These are phyloP conservation scores for Cryphonectria naterciae DNA, from an alignment of 2,329 filamentous ascomycete genomes.

Conservation along the genomic window DNA sequence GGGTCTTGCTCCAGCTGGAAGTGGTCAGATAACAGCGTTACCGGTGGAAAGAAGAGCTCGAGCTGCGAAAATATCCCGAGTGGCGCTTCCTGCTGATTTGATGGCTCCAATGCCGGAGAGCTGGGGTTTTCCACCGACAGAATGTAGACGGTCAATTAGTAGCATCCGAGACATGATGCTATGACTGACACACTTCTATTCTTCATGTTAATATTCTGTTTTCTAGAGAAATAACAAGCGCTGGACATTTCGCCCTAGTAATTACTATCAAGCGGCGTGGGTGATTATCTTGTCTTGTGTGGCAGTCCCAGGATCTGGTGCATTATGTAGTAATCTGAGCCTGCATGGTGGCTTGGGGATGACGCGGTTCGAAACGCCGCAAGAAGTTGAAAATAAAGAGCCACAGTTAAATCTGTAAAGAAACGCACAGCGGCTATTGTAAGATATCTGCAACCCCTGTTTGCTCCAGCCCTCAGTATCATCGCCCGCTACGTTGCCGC, in stretches of 20 bases:
- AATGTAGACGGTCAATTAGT: neutral
- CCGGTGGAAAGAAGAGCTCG: constrained; percentile 47
- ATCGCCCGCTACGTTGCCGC: no score
- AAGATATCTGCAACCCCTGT: no score
- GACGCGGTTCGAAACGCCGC: no score
- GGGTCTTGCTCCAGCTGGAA: constrained; percentile 57
- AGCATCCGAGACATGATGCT: neutral
- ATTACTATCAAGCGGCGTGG: neutral
- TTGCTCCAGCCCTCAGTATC: no score
- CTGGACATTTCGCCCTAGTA: neutral
- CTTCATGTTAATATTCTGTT: neutral
- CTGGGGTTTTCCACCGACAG: no score
- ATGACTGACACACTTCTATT: neutral
- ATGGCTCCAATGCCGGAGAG: neutral
- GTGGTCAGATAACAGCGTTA: constrained; percentile 53
- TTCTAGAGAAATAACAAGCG: neutral
- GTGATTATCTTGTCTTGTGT: neutral
- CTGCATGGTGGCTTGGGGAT: no score
- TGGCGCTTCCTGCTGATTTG: constrained; percentile 10
- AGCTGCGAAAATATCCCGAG: constrained; percentile 24
- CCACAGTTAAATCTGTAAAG: no score
- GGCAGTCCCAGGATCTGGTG: neutral
- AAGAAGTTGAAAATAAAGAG: no score
- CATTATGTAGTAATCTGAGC: neutral
- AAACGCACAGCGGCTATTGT: no score